Evolutionary conservation across 1,139 yeast species (phyloP).

Genomic region (Geotrichum bryndzae): DNA sequence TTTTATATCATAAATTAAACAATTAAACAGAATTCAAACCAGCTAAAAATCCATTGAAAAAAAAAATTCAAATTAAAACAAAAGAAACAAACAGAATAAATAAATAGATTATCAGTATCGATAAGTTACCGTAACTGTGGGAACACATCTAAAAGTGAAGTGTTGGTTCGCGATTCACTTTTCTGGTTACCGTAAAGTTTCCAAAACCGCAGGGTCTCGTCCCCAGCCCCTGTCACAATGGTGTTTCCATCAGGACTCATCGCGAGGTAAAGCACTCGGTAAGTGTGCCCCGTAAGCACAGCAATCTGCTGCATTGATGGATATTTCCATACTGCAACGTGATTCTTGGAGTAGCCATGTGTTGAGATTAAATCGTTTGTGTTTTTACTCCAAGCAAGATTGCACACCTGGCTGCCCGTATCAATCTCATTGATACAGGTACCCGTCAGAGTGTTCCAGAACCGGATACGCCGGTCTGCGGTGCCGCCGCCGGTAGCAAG

Average conservation of each 20-base stretch:
- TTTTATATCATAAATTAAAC: background rate
- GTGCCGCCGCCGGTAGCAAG: slow-evolving; percentile 97
- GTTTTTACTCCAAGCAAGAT: slow-evolving; percentile 86
- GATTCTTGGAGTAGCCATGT: slow-evolving; percentile 90
- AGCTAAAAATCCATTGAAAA: background rate
- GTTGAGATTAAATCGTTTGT: slow-evolving; percentile 90
- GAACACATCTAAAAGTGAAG: slow-evolving; percentile 66
- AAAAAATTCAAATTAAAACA: background rate
- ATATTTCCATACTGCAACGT: slow-evolving; percentile 90
- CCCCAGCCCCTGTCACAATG: slow-evolving; percentile 98
- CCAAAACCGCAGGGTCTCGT: slow-evolving; percentile 93
- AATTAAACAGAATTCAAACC: background rate
- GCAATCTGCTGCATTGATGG: slow-evolving; percentile 92
- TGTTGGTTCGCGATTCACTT: slow-evolving; percentile 37
- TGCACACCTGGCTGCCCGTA: slow-evolving; percentile 95
- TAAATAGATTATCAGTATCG: slow-evolving; percentile 11
- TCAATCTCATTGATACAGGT: slow-evolving; percentile 67
- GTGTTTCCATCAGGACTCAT: slow-evolving; percentile 97
- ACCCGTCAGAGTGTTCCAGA: slow-evolving; percentile 90
- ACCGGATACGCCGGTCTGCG: slow-evolving; percentile 81
- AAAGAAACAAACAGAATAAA: background rate
- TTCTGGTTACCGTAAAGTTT: slow-evolving; percentile 76
- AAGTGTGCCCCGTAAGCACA: slow-evolving; percentile 89
- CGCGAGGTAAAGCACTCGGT: slow-evolving; percentile 81
- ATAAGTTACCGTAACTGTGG: slow-evolving; percentile 54